Base-by-base conservation (phyloP, 257 asterid species). In the Thymus mandschuricus region DNA sequence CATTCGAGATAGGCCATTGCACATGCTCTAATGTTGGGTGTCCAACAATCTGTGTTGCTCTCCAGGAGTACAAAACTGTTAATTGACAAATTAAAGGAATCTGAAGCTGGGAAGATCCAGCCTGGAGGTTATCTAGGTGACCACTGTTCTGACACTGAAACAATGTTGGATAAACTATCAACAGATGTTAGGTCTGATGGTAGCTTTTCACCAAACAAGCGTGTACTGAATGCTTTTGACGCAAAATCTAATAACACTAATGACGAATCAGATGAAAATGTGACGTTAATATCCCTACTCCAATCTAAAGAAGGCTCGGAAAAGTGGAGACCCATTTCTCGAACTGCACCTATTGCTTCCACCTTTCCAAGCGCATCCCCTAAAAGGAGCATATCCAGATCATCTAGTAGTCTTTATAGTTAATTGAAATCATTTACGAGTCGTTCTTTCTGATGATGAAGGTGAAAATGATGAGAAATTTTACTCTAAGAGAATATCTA, bases 391-490 rank as follows among this genome's bases (percentile, higher is more conserved):
- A 57, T 76, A 30, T 85, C 88, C 38, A 80, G 78, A 69, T 83
- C 97, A 74, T 54, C 82, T 68, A 85, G 78, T 74, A 78, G 88
- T 79, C 82, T 76, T 76, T 68, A 77, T 86, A 52, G 81, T 81
- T 64, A 81, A 81, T 38, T 86, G 87, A 72, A 95, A 95, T 72
- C 98, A 97, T 76, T 76, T 66, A n/a, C 94, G 91, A n/a, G 71
- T 86, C 75, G 76, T 95, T 75, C 86, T 95, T 55, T 89, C 96
- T 72, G 98, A 95, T 74, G 98, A 83, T 79, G 98, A 92, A 76
- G 75, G 65, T 73, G 95, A 85, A 75, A 66, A 65, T 54, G 81
- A 75, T 38, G 89, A 87, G 58, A 82, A 77, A 13, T 59, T 63
- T 67, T 64, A 73, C 70, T 78, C 86, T 15, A 79, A 69, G 59